These are phyloP conservation scores for Phytophthora citricola DNA, from an alignment of 352 stramenopile species.

Conservation along the genomic window DNA sequence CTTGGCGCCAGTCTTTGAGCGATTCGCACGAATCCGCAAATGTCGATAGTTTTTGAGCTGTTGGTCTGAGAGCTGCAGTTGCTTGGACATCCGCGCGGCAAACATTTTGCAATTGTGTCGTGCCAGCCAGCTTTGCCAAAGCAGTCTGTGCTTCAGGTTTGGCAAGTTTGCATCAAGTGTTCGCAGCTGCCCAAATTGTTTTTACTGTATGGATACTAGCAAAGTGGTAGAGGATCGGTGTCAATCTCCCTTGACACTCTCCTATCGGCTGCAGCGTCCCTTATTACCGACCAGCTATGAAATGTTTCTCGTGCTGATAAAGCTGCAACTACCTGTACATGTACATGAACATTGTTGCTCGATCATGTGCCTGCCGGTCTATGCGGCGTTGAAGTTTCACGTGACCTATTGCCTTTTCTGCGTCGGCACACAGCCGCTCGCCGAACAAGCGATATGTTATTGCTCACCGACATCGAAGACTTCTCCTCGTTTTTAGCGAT, in stretches of 20 bases:
- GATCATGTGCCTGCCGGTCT: slow-evolving; percentile 9
- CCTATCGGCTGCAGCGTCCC: neutral
- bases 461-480: slow-evolving; percentile 5
- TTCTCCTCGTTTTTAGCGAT: neutral
- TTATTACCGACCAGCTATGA: neutral
- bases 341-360: slow-evolving; percentile 1
- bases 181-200: slow-evolving; percentile 9
- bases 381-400: slow-evolving; percentile 29
- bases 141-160: too few species aligned
- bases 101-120: slow-evolving; percentile 14
- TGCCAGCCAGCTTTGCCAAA: slow-evolving; percentile 5
- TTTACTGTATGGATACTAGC: neutral
- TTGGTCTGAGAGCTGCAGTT: neutral
- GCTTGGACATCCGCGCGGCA: neutral
- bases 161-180: too few species aligned
- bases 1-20: too few species aligned
- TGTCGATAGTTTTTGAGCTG: too few species aligned
- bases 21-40: too few species aligned
- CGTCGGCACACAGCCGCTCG: slow-evolving; percentile 15
- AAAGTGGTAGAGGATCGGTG: slow-evolving; percentile 17
- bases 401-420: slow-evolving; percentile 33
- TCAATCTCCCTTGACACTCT: neutral
- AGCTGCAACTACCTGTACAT: neutral
- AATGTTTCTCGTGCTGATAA: neutral
- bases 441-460: slow-evolving; percentile 18